Base-by-base conservation (phyloP, 768 basidiomycete genomes). In the Mycena indigotica region DNA sequence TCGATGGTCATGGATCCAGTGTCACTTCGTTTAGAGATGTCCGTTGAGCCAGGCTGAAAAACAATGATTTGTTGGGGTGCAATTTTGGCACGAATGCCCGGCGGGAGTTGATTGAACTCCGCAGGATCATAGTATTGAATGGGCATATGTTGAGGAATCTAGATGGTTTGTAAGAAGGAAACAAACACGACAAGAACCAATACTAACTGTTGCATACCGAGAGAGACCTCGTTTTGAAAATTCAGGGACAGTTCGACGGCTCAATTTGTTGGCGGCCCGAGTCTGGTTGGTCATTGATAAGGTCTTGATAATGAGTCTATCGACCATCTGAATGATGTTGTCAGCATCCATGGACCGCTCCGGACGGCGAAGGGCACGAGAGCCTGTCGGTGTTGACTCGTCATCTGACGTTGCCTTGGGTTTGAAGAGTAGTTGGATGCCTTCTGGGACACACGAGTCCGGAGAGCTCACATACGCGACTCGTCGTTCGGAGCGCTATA, bases 61-160 rank as follows among this genome's bases (percentile, higher is more conserved):
- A 21, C 45, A n/a, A 56, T 55, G 24, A 56, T 24, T 25, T 52
- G 30, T 25, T 45, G 39, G 16, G 54, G 10, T 5, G 12, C 38
- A 21, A 61, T 0, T 61, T 52, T 52, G 19, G 50, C 50, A 12
- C 60, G 50, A 25, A 50, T 26, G 17, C 44, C 54, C 21, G 49
- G 24, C 16, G 54, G 60, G 19, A 32, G 50, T 28, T 32, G 21
- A 52, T 61, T 61, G 32, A n/a, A 61, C 55, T 51, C 56, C 5
- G 6, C 5, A 13, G 51, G 50, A 4, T 52, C 23, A 40, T 61
- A 61, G 28, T 61, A 61, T 15, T 61, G 55, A 19, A 61, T 61
- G 1, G 60, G 60, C 60, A 61, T 56, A 32, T 8, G 44, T 49
- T 57, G 53, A 4, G 60, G 55, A 23, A 55, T 10, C 55, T 55